A percentile compares a stretch with the other conserved stretches of the same genome.
Conservation (phyloP, 495 filamentous ascomycete genomes). For the Podospora sp. region DNA sequence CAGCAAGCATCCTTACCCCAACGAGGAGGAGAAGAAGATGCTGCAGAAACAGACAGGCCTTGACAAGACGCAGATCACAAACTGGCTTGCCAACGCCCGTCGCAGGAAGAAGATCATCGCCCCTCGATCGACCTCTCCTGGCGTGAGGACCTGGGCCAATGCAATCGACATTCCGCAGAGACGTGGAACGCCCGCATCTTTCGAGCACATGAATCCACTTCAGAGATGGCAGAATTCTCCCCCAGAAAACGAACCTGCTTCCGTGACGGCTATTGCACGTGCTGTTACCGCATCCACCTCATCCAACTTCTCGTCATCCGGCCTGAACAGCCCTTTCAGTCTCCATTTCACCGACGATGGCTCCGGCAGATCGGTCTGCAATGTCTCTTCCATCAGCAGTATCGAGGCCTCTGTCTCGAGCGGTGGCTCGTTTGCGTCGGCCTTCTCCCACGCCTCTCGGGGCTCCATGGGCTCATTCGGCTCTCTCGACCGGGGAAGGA, state of each 20-base stretch:
- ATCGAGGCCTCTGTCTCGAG: conserved; percentile 71
- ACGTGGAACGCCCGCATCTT: conserved; percentile 48
- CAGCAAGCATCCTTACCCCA: conserved; percentile 77
- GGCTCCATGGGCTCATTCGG: conserved; percentile 65
- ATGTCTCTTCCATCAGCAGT: conserved; percentile 71
- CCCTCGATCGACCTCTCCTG: conserved; percentile 59
- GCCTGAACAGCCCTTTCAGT: conserved; percentile 56
- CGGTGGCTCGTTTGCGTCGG: conserved; percentile 70
- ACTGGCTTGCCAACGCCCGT: conserved; percentile 86
- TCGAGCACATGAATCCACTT: conserved; percentile 74
- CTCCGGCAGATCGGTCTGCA: conserved; percentile 68
- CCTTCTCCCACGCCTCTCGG: conserved; percentile 67
- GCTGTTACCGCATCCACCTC: conserved; percentile 64
- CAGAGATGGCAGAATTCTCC: conserved; percentile 87
- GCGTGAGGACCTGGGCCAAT: conserved; percentile 54
- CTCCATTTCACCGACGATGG: conserved; percentile 63
- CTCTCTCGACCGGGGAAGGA: conserved; percentile 61
- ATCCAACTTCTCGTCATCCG: conserved; percentile 48
- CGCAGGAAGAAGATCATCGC: conserved; percentile 70
- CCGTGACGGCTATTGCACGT: conserved; percentile 74
- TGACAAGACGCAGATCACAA: conserved; percentile 74
- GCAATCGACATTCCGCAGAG: conserved; percentile 68
- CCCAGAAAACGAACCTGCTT: conserved; percentile 84
- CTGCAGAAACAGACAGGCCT: conserved; percentile 73
- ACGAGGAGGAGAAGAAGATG: conserved; percentile 74